Conservation (phyloP, 106 monocot species). For the Allium sativum region DNA sequence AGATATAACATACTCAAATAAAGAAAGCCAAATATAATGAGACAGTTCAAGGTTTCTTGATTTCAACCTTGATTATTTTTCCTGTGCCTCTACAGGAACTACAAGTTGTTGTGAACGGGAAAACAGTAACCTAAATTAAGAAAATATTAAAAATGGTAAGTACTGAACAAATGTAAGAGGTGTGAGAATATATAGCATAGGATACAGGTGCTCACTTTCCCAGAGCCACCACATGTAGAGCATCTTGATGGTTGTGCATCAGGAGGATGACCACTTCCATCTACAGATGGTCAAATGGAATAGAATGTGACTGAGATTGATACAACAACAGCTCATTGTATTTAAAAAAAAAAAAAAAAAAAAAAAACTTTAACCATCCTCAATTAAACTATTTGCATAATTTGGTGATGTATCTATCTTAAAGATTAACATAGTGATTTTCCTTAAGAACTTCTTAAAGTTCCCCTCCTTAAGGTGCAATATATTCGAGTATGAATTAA, state of each 20-base stretch:
- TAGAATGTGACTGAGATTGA: too few relatives aligned
- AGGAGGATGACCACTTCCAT: slow-evolving; percentile 63
- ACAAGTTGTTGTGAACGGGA: slow-evolving; percentile 82
- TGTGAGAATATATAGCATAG: not conserved
- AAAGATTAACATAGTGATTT: too few relatives aligned
- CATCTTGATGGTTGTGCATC: slow-evolving; percentile 64
- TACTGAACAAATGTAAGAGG: not conserved
- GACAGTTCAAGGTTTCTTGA: not conserved
- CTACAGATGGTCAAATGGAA: slow-evolving; percentile 18
- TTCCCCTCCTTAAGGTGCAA: too few relatives aligned
- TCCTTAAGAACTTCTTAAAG: too few relatives aligned
- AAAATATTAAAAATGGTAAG: slow-evolving; percentile 7
- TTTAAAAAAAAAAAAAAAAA: too few relatives aligned
- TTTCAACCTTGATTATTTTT: slow-evolving; percentile 68
- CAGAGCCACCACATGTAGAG: slow-evolving; percentile 58
- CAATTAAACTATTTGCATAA: too few relatives aligned
- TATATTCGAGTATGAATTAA: too few relatives aligned
- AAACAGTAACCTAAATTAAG: slow-evolving; percentile 59
- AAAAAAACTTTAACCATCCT: too few relatives aligned
- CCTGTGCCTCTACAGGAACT: slow-evolving; percentile 69
- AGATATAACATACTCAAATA: not conserved
- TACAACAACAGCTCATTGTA: too few relatives aligned
- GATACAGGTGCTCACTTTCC: slow-evolving; percentile 48
- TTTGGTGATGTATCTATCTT: too few relatives aligned
- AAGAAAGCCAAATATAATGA: not conserved